Evolutionary conservation across 345 rosid species (phyloP), one percentile per base, ranked within the genome.

Genomic region (Punica granatum): DNA sequence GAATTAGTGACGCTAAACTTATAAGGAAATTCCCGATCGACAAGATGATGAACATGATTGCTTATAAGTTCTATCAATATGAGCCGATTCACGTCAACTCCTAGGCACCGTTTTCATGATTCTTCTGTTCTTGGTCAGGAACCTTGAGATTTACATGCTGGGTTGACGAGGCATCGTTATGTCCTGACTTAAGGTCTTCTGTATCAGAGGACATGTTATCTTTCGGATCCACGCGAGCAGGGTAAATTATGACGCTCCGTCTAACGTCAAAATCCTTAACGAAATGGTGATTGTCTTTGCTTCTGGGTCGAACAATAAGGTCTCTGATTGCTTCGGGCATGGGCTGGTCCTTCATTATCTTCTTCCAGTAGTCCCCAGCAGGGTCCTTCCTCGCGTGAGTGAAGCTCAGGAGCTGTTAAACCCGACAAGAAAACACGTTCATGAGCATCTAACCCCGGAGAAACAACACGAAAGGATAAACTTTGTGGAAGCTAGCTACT

Each of bases 311-410:
- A 64, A 36, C 69, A 26, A 73, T 26, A 59, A 82, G 81, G 31
- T 75, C 76, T 66, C 65, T 73, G 26, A 86, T 77, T 26, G 88
- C 79, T 67, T 85, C 79, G 8, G 96, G 96, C 62, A 89, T 74
- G 12, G 86, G 77, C 36, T 89, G 83, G 12, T 79, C 83, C 65
- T 82, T 86, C 87, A 84, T 85, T 63, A 75, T 28, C 76, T 69
- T 73, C 77, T 78, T 83, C 96, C 96, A 89, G 43, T 89, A 85
- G 9, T 77, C 83, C 63, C 73, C 76, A 13, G 65, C 65, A 18
- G 87, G 83, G 59, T 74, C 72, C 48, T 70, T 71, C 77, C 86
- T 86, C 73, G 82, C 92, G 76, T 83, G 65, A 37, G 61, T 85
- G 58, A 69, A 64, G 46, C 77, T 72, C 49, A 42, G 79, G 32